Conservation (phyloP, 1,139 yeast genomes). For the Hansenula sp. region DNA sequence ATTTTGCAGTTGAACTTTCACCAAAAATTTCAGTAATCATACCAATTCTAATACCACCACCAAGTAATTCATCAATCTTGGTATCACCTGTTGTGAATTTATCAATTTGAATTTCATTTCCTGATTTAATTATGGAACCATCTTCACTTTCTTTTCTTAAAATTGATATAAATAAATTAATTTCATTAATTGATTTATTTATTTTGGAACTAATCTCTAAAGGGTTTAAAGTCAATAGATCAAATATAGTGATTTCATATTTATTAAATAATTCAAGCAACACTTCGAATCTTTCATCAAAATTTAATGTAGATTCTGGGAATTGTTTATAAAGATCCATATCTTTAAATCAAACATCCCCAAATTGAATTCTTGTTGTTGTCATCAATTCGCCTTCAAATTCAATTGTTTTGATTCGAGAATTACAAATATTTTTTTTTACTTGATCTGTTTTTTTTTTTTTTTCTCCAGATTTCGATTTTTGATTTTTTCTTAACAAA, state of each 20-base stretch:
- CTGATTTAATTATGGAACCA: not conserved
- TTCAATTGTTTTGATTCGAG: no score
- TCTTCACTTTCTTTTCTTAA: conserved; percentile 19
- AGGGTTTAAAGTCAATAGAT: conserved; percentile 35
- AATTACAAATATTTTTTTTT: no score
- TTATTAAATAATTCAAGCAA: conserved; percentile 24
- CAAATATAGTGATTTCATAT: conserved; percentile 33
- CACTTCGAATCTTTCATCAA: conserved; percentile 25
- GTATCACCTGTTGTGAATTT: conserved; percentile 57
- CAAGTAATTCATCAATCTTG: conserved; percentile 48
- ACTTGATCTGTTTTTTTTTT: no score
- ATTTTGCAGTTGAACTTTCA: conserved; percentile 80
- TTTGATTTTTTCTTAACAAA: no score
- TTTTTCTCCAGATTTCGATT: no score
- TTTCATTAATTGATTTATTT: conserved; percentile 36
- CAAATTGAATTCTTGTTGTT: no score
- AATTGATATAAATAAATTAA: conserved; percentile 32
- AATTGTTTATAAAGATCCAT: conserved; percentile 37
- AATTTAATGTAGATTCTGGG: conserved; percentile 27
- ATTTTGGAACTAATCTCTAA: conserved; percentile 38
- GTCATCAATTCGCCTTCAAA: no score
- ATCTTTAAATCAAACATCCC: no score
- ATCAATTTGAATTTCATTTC: not conserved
- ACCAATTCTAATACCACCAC: conserved; percentile 69
- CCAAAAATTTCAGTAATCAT: conserved; percentile 79